Percentiles rank a stretch among this genome's conserved stretches.
phyloP scores from a whole-genome alignment of 2,329 filamentous ascomycete genomes.

The Thelonectria olida region DNA sequence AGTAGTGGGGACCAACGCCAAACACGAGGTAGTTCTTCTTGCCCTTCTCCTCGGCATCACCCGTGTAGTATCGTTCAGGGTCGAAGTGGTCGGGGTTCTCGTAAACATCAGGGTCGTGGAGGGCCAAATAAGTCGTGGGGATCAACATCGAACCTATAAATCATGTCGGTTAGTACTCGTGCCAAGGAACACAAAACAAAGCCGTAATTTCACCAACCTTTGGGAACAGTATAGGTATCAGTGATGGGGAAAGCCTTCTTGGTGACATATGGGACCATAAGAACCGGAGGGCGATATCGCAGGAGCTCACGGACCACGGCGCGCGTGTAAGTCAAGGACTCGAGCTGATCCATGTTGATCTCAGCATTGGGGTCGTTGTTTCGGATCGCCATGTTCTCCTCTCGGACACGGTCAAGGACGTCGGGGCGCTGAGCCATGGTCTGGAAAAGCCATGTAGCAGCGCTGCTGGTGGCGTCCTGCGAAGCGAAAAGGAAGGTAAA shows the following conservation, averaged over 20 bases:
- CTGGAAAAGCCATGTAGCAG: slow-evolving; percentile 95
- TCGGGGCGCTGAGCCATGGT: slow-evolving; percentile 94
- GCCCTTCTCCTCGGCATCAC: slow-evolving; percentile 85
- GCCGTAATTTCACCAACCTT: slow-evolving; percentile 63
- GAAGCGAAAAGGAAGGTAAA: slow-evolving; percentile 98
- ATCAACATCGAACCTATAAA: slow-evolving; percentile 85
- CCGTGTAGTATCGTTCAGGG: slow-evolving; percentile 90
- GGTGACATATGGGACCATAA: slow-evolving; percentile 94
- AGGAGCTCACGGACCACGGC: slow-evolving; percentile 91
- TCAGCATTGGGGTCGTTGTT: slow-evolving; percentile 77
- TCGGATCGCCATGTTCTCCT: slow-evolving; percentile 84
- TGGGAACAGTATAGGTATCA: slow-evolving; percentile 87
- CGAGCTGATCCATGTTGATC: slow-evolving; percentile 85
- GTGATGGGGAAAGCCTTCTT: slow-evolving; percentile 97
- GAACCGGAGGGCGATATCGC: slow-evolving; percentile 92
- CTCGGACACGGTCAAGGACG: slow-evolving; percentile 85
- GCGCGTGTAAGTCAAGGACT: slow-evolving; percentile 88
- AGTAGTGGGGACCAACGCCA: slow-evolving; percentile 95
- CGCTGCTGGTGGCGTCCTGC: slow-evolving; percentile 95
- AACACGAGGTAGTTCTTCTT: slow-evolving; percentile 98
- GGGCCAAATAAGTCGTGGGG: slow-evolving; percentile 87
- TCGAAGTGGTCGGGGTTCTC: slow-evolving; percentile 88
- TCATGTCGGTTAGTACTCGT: slow-evolving; percentile 29
- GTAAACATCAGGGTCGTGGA: slow-evolving; percentile 93
- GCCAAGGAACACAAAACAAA: too few species aligned